phyloP scores from a whole-genome alignment of 2,329 filamentous ascomycete genomes.

The Pseudogymnoascus sp. region DNA sequence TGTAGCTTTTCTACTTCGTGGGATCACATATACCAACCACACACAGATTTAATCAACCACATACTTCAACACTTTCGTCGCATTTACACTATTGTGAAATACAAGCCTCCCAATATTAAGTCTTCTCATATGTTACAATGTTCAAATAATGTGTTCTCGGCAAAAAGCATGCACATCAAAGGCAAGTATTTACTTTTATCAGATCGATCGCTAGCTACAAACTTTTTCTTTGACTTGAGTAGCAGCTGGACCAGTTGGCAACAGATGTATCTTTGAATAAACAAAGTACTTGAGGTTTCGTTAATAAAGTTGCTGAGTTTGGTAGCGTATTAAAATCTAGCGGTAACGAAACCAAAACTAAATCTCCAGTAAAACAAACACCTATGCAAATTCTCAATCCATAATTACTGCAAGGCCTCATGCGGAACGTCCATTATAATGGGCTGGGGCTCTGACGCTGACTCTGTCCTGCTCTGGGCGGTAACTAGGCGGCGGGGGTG shows the following conservation, averaged over 20 bases:
- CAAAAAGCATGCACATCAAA: not conserved
- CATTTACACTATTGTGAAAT: not conserved
- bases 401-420: constrained; percentile 7
- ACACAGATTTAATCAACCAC: not conserved
- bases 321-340: constrained; percentile 10
- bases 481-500: not conserved
- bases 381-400: constrained; percentile 9
- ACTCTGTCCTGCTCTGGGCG: constrained; percentile 8
- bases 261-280: constrained; percentile 4
- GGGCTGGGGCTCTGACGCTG: not conserved
- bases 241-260: not conserved
- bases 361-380: constrained; percentile 9
- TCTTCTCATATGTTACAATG: not conserved
- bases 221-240: not conserved
- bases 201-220: constrained; percentile 5
- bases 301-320: constrained; percentile 8
- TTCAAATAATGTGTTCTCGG: not conserved
- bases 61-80: not conserved
- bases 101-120: not conserved
- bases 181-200: constrained; percentile 7
- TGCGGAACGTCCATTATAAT: constrained; percentile 2
- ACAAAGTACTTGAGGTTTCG: not conserved
- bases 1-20: not conserved
- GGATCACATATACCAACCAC: not conserved
- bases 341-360: constrained; percentile 9